Evolutionary conservation across 768 basidiomycete genomes (phyloP), one percentile per base, ranked within the genome.

Genomic region (Pleurotus pulmonarius): DNA sequence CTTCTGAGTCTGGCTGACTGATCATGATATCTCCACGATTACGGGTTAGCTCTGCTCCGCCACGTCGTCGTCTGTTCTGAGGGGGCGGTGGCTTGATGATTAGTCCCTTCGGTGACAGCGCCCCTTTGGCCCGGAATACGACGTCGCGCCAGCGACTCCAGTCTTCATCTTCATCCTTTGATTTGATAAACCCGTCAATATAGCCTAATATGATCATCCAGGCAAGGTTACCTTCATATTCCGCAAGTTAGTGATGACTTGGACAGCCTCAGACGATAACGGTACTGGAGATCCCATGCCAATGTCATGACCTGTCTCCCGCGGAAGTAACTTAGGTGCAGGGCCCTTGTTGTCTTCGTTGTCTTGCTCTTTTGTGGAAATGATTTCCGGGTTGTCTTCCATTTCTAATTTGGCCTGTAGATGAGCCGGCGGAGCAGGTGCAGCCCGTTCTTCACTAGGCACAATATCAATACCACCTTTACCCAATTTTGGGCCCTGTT

Each of bases 71-170:
- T 62, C 70, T 71, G 64, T 87, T 88, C 49, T 80, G 81, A 15
- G 83, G 84, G 3, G 86, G 85, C 3, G 81, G 75, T 1, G 83
- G 78, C 45, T 76, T 78, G 55, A 77, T 70, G 46, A 73, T 69
- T 59, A 81, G 64, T 55, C 71, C 65, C 20, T 66, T 67, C 0
- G 81, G 79, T 29, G 71, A 70, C 61, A 91, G 70, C 26, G 77
- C 73, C 4, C 81, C 86, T 69, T 89, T 92, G 5, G 85, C 86
- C 4, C 85, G 83, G 68, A 92, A 93, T 11, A 93, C 79, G 29
- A 90, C 85, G 64, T 94, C 92, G 16, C 91, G 79, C 90, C 90
- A 92, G 44, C 92, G 83, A 57, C 90, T 83, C 88, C 88, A 92
- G 62, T 94, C 92, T 65, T 95, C 92, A 56, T 84, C 81, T 71